Conservation (phyloP, 345 rosid species). For the Eucalyptus curtisii region DNA sequence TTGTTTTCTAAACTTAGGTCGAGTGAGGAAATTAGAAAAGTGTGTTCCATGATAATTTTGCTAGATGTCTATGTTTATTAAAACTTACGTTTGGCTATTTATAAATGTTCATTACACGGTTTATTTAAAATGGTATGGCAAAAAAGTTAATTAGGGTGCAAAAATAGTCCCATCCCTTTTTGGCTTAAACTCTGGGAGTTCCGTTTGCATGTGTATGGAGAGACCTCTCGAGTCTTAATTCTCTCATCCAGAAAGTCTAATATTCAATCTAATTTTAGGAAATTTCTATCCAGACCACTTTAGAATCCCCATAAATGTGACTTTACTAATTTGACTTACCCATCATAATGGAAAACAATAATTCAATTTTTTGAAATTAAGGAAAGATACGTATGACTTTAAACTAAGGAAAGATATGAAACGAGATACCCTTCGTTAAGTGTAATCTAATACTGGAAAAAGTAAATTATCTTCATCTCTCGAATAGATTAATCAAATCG, state of each 20-base stretch:
- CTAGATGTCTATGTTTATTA: background rate
- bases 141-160: background rate
- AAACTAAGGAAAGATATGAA: background rate
- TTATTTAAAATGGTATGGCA: background rate
- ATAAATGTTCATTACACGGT: background rate
- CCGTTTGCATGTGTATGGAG: background rate
- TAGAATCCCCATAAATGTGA: background rate
- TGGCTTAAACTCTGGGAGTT: background rate
- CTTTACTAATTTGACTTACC: background rate
- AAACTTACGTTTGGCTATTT: background rate
- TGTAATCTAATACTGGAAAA: background rate
- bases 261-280: background rate
- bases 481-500: background rate
- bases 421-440: background rate
- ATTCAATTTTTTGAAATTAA: background rate
- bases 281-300: background rate
- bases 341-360: background rate
- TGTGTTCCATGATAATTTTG: background rate
- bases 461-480: background rate
- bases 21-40: background rate
- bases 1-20: background rate
- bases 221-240: background rate
- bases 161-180: background rate
- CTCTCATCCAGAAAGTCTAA: background rate
- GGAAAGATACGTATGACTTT: background rate